Evolutionary conservation across 2,329 filamentous ascomycete species (phyloP), one percentile per base, ranked within the genome.

Genomic region (Aspergillus thermomutatus): DNA sequence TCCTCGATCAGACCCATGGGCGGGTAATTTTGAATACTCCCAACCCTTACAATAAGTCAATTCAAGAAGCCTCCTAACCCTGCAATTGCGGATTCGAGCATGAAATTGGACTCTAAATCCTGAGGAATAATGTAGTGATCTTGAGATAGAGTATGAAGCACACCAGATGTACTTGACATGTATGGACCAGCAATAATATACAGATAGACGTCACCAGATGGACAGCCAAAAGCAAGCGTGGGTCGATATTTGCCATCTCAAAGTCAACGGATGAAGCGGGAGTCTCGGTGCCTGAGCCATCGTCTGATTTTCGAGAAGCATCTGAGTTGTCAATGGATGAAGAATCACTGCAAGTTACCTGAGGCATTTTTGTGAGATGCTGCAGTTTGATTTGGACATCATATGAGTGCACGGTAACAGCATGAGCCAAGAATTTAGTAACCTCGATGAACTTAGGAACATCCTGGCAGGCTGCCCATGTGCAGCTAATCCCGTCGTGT

Each of bases 401-500:
- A 43, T 64, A 64, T 54, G 37, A 45, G 54, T 65, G 63, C 46
- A 34, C 28, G n/a, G n/a, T 27, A 27, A 31, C 34, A 50, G 62
- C 60, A 55, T 63, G 61, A 27, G 61, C 61, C 31, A 66, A 55
- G 55, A 64, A 64, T 55, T 59, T 56, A 53, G 57, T 65, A 55
- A 63, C 58, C 25, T 57, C 46, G n/a, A 53, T 53, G 49, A 68
- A 68, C 34, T 54, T 58, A 23, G 64, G 62, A 23, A 64, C 17
- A 53, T 55, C 49, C 37, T 50, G 48, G 49, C 60, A 67, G 3
- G 49, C 56, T 52, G 53, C 52, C 62, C 54, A 66, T 6, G 49
- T 66, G 54, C 60, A 67, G 53, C 61, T 64, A n/a, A 65, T 64
- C 27, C 62, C 53, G 34, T 62, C 54, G 27, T 60, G 59, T 9